Conservation (phyloP, 345 rosid genomes). For the Sapria himalayana region DNA sequence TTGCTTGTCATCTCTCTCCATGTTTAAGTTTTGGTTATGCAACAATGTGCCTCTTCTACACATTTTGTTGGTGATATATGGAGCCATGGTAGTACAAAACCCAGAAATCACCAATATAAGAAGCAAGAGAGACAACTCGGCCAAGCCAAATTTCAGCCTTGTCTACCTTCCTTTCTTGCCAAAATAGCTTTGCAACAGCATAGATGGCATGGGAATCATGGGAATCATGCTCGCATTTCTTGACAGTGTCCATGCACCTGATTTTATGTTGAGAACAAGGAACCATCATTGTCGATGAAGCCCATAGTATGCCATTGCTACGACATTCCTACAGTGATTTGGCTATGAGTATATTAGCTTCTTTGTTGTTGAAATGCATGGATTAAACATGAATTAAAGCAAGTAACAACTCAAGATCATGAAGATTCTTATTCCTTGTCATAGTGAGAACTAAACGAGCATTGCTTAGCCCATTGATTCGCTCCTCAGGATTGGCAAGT, state of each 20-base stretch:
- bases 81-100: conserved; percentile 62
- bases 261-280: conserved; percentile 59
- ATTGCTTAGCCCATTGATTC: conserved; percentile 45
- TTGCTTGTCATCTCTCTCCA: conserved; percentile 76
- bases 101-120: conserved; percentile 83
- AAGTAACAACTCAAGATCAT: conserved; percentile 62
- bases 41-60: conserved; percentile 41
- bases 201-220: conserved; percentile 69
- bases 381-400: conserved; percentile 64
- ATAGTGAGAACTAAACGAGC: conserved; percentile 67
- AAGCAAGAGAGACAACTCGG: conserved; percentile 61
- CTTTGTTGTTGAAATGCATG: conserved; percentile 57
- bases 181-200: conserved; percentile 70
- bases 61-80: conserved; percentile 62
- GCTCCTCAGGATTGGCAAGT: conserved; percentile 59
- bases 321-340: conserved; percentile 92
- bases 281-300: conserved; percentile 64
- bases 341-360: conserved; percentile 69
- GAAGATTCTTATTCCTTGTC: conserved; percentile 70
- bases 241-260: conserved; percentile 52
- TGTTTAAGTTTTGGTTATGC: conserved; percentile 80
- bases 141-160: conserved; percentile 72
- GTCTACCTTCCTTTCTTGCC: conserved; percentile 82
- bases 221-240: conserved; percentile 68
- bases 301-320: conserved; percentile 77